Base-by-base conservation (phyloP, 768 basidiomycete genomes). In the Rhizopogon vesiculosus region DNA sequence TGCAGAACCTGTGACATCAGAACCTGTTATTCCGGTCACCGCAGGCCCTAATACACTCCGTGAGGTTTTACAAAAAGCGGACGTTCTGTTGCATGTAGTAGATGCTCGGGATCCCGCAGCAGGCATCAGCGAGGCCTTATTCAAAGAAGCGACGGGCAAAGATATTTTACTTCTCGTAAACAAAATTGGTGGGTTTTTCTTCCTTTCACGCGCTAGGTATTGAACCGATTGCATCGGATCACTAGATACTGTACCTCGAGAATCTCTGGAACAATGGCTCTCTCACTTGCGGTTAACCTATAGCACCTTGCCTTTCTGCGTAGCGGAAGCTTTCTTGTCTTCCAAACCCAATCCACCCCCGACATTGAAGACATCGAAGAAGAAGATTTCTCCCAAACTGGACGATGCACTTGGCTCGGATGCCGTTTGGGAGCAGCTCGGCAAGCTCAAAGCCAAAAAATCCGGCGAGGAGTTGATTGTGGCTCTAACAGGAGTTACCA, bases 81-180 rank as follows among this genome's bases (percentile, higher is more conserved):
- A 97, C 67, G 86, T 91, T 6, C 69, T 94, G 2, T 57, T 95
- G 22, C 77, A 93, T 67, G 82, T 96, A 13, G 77, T 96, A 43
- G 94, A 96, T 66, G 89, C 87, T 2, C 78, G 92, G 46, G 94
- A 96, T 67, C 93, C 94, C 10, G 67, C 81, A 10, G 76, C 88
- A 18, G 85, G 80, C 65, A 78, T 92, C 50, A 90, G 87, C 62
- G 91, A 94, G 66, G 71, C 78, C 19, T 68, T 86, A 46, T 70
- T 73, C 18, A 69, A 69, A 38, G 59, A 73, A 43, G 74, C 67
- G 43, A 67, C 57, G 41, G 80, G 69, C 57, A 79, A 79, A 63
- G 76, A 70, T 67, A 70, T 87, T 12, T 61, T 87, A 18, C 70
- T 93, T n/a, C 75, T 95, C 16, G 69, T 97, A 53, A 95, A 89